A percentile compares a stretch with the other conserved stretches of the same genome.
Conservation (phyloP, 306 rosid genomes). For the Adenanthera pavonina region DNA sequence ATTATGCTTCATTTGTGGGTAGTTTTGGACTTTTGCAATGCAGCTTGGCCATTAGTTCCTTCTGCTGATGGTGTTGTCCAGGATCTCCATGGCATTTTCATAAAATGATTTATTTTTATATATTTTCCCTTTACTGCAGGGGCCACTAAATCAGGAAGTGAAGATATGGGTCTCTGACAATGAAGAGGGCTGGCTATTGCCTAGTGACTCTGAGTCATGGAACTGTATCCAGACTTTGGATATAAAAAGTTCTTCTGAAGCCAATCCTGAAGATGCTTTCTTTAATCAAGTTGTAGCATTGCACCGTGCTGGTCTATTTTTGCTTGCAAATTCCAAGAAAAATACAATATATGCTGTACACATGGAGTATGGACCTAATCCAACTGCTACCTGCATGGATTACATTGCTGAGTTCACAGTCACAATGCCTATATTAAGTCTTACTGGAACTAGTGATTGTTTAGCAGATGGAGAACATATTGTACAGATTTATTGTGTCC, state of each 20-base stretch:
- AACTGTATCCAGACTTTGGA: constrained; percentile 67
- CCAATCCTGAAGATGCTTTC: constrained; percentile 63
- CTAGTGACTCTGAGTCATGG: constrained; percentile 78
- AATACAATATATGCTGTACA: constrained; percentile 80
- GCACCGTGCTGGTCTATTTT: constrained; percentile 65
- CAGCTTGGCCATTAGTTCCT: constrained; percentile 22
- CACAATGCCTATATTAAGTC: constrained; percentile 78
- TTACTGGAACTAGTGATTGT: constrained; percentile 71
- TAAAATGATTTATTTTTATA: constrained; percentile 27
- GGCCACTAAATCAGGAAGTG: constrained; percentile 68
- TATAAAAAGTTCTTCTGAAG: constrained; percentile 60
- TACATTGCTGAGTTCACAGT: constrained; percentile 76
- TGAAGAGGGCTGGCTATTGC: constrained; percentile 82
- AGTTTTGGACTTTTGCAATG: constrained; percentile 27
- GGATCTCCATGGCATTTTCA: constrained; percentile 30
- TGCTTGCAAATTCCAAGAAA: constrained; percentile 82
- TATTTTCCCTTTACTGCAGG: constrained; percentile 51
- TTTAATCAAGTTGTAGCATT: constrained; percentile 71
- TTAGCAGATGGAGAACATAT: constrained; percentile 69
- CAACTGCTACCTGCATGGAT: constrained; percentile 75
- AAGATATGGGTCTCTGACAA: constrained; percentile 72
- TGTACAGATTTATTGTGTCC: constrained; percentile 75
- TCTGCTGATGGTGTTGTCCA: constrained; percentile 20
- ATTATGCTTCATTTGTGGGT: constrained; percentile 29
- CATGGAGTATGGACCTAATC: constrained; percentile 71